These are phyloP conservation scores for Panaeolus cyanescens DNA, from an alignment of 768 basidiomycete species.

Conservation along the genomic window DNA sequence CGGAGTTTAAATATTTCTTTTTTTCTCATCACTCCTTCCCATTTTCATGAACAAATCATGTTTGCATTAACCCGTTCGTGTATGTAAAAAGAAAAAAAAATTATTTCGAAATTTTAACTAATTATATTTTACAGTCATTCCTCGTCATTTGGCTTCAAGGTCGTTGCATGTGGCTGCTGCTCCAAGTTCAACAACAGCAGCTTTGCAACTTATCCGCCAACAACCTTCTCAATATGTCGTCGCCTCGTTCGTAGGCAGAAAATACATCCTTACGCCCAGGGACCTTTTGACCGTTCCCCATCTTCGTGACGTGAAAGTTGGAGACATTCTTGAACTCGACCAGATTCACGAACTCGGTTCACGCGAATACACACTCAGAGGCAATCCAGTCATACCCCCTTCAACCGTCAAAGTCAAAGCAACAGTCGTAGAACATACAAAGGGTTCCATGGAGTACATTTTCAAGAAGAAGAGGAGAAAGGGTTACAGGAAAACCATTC, in stretches of 20 bases:
- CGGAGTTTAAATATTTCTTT: constrained; percentile 36
- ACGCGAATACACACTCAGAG: constrained; percentile 89
- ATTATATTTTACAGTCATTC: neutral
- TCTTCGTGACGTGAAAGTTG: constrained; percentile 82
- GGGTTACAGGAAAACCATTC: constrained; percentile 93
- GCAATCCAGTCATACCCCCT: constrained; percentile 69
- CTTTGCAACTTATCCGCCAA: constrained; percentile 81
- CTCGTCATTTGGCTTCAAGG: constrained; percentile 5
- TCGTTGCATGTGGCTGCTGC: constrained; percentile 21
- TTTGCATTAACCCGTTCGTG: constrained; percentile 20
- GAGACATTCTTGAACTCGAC: constrained; percentile 80
- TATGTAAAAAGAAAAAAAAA: neutral
- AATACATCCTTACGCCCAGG: constrained; percentile 87
- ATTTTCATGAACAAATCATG: constrained; percentile 21
- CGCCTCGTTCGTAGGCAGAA: constrained; percentile 83
- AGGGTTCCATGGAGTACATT: constrained; percentile 87
- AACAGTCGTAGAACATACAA: constrained; percentile 97
- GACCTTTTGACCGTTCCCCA: constrained; percentile 94
- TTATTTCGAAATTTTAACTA: neutral
- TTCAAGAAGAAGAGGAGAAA: constrained; percentile 99
- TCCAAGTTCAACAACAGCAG: constrained; percentile 50
- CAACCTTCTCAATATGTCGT: constrained; percentile 93
- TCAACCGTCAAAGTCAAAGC: constrained; percentile 74
- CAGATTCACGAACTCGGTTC: constrained; percentile 95
- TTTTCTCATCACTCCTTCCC: constrained; percentile 17